A percentile compares a stretch with the other conserved stretches of the same genome.
Conservation (phyloP, 1,284 basidiomycete species). For the Prillingera fragicola region DNA sequence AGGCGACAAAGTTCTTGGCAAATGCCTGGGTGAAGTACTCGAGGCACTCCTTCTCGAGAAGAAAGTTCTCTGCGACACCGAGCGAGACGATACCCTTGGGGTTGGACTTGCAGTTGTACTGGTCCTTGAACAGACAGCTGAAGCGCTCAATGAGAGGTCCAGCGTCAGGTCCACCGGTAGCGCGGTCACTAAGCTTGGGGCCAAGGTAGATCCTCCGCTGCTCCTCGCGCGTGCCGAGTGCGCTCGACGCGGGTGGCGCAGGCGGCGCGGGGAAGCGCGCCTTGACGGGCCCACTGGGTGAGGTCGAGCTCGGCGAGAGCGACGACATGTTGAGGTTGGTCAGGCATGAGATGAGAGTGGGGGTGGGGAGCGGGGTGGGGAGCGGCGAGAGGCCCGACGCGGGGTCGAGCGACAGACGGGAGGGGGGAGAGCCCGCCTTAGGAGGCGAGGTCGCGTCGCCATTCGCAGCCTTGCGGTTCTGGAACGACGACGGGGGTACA, state of each 20-base stretch:
- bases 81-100: conserved; percentile 48
- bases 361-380: conserved; percentile 22
- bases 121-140: conserved; percentile 43
- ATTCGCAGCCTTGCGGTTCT: no score
- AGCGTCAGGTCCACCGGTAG: conserved; percentile 43
- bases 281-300: conserved; percentile 6
- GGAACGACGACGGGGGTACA: no score
- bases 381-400: conserved; percentile 26
- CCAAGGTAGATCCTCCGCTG: conserved; percentile 39
- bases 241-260: conserved; percentile 14
- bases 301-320: conserved; percentile 8
- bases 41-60: conserved; percentile 43
- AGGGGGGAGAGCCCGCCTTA: no score
- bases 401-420: conserved; percentile 6
- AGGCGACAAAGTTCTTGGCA: conserved; percentile 24
- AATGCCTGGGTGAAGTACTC: conserved; percentile 42
- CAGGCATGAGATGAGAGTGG: conserved; percentile 39
- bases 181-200: conserved; percentile 39
- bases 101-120: conserved; percentile 41
- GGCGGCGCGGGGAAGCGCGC: conserved; percentile 27
- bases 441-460: no score
- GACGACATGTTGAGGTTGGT: conserved; percentile 24
- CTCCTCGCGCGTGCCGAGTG: conserved; percentile 32
- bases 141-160: conserved; percentile 45
- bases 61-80: conserved; percentile 50